A percentile compares a stretch with the other conserved stretches of the same genome.
These are phyloP conservation scores for Metschnikowia corniflorae DNA, from an alignment of 805 yeast species.

Conservation along the genomic window DNA sequence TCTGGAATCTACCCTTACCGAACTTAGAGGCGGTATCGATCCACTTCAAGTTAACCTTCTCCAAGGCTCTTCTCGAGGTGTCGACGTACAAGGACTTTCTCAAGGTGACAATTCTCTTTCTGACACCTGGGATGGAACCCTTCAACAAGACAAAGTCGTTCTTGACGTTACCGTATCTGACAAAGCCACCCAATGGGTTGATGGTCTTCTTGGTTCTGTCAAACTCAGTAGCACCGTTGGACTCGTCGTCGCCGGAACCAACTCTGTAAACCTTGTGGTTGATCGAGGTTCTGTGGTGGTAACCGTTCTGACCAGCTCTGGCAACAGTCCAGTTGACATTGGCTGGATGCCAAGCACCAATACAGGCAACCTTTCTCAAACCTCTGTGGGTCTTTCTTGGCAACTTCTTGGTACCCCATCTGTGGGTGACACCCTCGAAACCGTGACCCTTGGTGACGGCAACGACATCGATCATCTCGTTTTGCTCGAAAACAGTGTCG, in stretches of 20 bases:
- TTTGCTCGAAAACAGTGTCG: conserved; percentile 95
- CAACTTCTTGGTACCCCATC: conserved; percentile 99
- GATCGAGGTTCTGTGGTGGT: conserved; percentile 99
- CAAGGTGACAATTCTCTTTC: conserved; percentile 98
- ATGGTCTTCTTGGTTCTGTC: conserved; percentile 99
- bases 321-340: conserved; percentile 99
- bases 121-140: conserved; percentile 99
- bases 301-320: conserved; percentile 99
- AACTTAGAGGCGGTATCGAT: conserved; percentile 99
- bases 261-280: conserved; percentile 99
- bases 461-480: conserved; percentile 96
- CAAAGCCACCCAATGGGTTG: conserved; percentile 99
- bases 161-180: conserved; percentile 96
- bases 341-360: conserved; percentile 99
- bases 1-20: conserved; percentile 99
- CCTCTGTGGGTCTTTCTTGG: conserved; percentile 99
- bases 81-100: conserved; percentile 98
- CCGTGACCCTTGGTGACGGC: conserved; percentile 99
- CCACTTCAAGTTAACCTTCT: conserved; percentile 97
- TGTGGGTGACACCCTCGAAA: conserved; percentile 99
- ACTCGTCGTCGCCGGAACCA: conserved; percentile 94
- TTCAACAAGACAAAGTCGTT: conserved; percentile 96
- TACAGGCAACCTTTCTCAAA: conserved; percentile 99
- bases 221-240: conserved; percentile 92
- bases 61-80: conserved; percentile 96